Evolutionary conservation across 2,329 filamentous ascomycete genomes (phyloP).

Genomic region (Tricladium varicosporioides): DNA sequence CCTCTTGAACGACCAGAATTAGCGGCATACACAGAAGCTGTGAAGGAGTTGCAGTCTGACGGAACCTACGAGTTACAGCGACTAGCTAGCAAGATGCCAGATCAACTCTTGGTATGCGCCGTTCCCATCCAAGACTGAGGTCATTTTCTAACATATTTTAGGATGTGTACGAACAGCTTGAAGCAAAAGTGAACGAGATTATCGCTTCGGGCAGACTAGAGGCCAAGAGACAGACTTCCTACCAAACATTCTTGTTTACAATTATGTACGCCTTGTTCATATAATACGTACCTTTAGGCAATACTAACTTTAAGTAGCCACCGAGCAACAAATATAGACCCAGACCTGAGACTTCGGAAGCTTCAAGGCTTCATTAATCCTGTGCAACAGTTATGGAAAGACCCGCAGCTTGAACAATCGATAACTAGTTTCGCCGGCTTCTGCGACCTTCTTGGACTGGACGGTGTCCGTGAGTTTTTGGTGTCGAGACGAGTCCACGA

Average conservation of each 20-base stretch:
- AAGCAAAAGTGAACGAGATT: constrained; percentile 79
- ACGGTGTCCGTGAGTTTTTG: constrained; percentile 79
- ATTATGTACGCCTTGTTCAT: constrained; percentile 61
- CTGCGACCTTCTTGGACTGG: constrained; percentile 74
- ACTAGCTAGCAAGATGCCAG: constrained; percentile 84
- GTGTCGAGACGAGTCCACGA: constrained; percentile 69
- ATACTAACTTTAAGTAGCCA: constrained; percentile 54
- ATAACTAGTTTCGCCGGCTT: constrained; percentile 77
- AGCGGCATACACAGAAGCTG: constrained; percentile 77
- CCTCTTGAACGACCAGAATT: constrained; percentile 70
- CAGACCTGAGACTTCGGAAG: constrained; percentile 66
- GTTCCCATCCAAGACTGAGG: background rate
- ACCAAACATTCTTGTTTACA: constrained; percentile 88
- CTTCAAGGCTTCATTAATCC: constrained; percentile 79
- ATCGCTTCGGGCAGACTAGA: constrained; percentile 70
- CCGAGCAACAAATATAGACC: constrained; percentile 73
- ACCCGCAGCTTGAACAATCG: constrained; percentile 63
- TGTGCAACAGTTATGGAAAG: constrained; percentile 77
- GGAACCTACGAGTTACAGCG: constrained; percentile 86
- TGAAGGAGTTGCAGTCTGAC: constrained; percentile 83
- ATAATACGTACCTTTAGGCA: background rate
- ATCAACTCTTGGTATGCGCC: constrained; percentile 67
- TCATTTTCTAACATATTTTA: constrained; percentile 21
- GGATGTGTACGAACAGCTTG: constrained; percentile 84
- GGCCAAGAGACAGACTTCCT: constrained; percentile 80